Evolutionary conservation across 2,329 filamentous ascomycete species (phyloP).

Genomic region (Onygenales sp.): DNA sequence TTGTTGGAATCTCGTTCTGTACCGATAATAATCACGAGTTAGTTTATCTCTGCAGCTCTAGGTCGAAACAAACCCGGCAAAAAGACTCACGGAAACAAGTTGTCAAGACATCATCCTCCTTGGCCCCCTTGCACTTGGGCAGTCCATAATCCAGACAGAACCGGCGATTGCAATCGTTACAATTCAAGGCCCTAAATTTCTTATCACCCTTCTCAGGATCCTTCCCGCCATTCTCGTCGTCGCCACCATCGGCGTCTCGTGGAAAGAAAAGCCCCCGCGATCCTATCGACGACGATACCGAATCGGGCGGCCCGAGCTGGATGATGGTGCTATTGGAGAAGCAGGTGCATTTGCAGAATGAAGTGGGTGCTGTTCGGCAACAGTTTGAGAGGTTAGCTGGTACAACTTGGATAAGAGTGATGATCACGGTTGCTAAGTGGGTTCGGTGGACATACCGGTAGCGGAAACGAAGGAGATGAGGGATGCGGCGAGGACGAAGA

Average conservation of each 20-base stretch:
- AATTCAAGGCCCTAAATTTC: slow-evolving; percentile 40
- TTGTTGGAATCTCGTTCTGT: slow-evolving; percentile 57
- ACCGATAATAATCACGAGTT: background rate
- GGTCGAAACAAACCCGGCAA: background rate
- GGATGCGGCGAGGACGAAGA: slow-evolving; percentile 20
- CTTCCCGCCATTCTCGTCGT: slow-evolving; percentile 7
- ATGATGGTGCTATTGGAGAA: slow-evolving; percentile 60
- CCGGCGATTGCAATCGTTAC: slow-evolving; percentile 58
- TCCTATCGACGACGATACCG: slow-evolving; percentile 11
- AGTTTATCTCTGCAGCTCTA: background rate
- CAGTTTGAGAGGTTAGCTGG: background rate
- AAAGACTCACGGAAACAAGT: slow-evolving; percentile 52
- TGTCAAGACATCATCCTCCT: slow-evolving; percentile 55
- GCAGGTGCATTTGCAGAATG: slow-evolving; percentile 65
- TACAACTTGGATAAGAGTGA: background rate
- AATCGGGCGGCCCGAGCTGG: slow-evolving; percentile 44
- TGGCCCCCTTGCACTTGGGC: slow-evolving; percentile 51
- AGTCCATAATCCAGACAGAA: slow-evolving; percentile 56
- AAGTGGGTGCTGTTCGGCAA: slow-evolving; percentile 35
- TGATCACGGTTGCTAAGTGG: background rate
- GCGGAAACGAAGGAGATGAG: slow-evolving; percentile 22
- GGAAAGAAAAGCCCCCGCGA: slow-evolving; percentile 6
- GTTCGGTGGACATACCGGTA: slow-evolving; percentile 22
- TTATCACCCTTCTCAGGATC: slow-evolving; percentile 18
- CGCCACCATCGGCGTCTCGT: slow-evolving; percentile 10